These are phyloP conservation scores for Aegilops umbellulata DNA, from an alignment of 176 grass and related monocot genomes.

Conservation along the genomic window DNA sequence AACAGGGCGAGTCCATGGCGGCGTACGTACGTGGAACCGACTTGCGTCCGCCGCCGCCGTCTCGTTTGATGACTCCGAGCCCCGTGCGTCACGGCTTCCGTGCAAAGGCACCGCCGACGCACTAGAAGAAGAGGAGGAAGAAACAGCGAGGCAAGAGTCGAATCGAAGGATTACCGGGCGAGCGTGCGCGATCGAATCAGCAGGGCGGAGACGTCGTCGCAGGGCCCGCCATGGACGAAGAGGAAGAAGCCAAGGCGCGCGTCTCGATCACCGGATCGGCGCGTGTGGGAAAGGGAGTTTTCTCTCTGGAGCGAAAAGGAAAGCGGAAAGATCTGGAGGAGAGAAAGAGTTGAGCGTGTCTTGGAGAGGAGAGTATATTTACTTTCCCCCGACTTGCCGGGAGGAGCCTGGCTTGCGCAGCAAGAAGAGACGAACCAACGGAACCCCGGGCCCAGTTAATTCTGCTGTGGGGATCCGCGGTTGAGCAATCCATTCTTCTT, in stretches of 20 bases:
- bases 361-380: slow-evolving; percentile 1
- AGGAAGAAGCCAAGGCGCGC: not conserved
- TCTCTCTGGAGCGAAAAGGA: not conserved
- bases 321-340: not conserved
- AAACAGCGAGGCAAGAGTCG: not conserved
- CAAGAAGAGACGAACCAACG: slow-evolving; percentile 5
- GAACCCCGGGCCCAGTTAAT: not conserved
- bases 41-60: not conserved
- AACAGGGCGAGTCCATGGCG: not conserved
- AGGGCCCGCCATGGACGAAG: not conserved
- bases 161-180: not conserved
- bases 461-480: slow-evolving; percentile 10
- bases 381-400: not conserved
- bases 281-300: not conserved
- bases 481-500: not conserved
- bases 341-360: not conserved
- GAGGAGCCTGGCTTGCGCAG: slow-evolving; percentile 23
- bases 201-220: not conserved
- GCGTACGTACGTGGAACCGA: not conserved
- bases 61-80: not conserved
- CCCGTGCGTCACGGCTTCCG: not conserved
- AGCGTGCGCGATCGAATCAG: not conserved
- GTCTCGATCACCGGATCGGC: not conserved
- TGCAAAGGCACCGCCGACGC: not conserved
- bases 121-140: not conserved